Base-by-base conservation (phyloP, 768 basidiomycete species). In the Boletus sensibilis region DNA sequence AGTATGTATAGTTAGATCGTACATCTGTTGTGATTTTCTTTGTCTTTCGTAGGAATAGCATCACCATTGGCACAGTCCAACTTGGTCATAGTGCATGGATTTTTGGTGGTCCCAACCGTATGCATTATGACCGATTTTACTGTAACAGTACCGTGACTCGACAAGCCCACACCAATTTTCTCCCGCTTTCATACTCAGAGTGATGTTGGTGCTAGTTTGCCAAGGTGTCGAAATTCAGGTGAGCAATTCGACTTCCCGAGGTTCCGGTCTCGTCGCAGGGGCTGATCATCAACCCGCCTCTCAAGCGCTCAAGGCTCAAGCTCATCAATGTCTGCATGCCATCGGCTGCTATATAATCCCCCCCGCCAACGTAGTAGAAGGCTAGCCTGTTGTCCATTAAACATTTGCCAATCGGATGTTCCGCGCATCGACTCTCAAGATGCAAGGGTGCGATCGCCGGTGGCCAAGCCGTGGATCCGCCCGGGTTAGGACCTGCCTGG, bases 21-120 rank as follows among this genome's bases (percentile, higher is more conserved):
- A 38, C 62, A 64, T 68, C 67, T 67, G 67, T 68, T 61, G 58
- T 67, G 66, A 67, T 66, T 61, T 68, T 50, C 27, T 35, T 56
- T 21, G 41, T 59, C 56, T 58, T 31, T 50, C 50, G 48, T 59
- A 58, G 23, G 38, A 50, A 49, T 47, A 35, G 60, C 23, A 34
- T 3, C 35, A 6, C 31, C 31, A 34, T 43, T 50, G 54, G 46
- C 37, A 23, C 14, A 27, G 42, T 45, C 48, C 43, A 46, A 14
- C 38, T 29, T 18, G 16, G 18, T 16, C 35, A 29, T n/a, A n/a
- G n/a, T n/a, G n/a, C n/a, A n/a, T n/a, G n/a, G n/a, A n/a, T n/a
- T n/a, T n/a, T n/a, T n/a, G n/a, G n/a, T n/a, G n/a, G n/a, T n/a
- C n/a, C n/a, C n/a, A n/a, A n/a, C n/a, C n/a, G n/a, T n/a, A n/a